These are phyloP conservation scores for Ambrosiella beaveri DNA, from an alignment of 2,329 filamentous ascomycete genomes.

Conservation along the genomic window DNA sequence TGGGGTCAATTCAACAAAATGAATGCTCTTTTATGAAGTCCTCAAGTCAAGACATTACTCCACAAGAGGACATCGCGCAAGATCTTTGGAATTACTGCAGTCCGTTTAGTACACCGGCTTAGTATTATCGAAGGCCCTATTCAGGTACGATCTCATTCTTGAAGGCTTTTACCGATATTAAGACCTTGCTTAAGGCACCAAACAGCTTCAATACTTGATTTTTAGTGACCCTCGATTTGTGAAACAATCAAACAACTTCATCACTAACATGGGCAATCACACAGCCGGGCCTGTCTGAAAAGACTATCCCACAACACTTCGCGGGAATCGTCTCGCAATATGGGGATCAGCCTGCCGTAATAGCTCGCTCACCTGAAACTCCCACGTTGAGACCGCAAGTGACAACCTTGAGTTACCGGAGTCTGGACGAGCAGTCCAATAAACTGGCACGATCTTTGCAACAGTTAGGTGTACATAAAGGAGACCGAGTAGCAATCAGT, in stretches of 20 bases:
- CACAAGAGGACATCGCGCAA: too few relatives aligned
- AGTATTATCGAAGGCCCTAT: background rate
- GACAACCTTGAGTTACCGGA: slow-evolving; percentile 52
- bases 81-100: too few relatives aligned
- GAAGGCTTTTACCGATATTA: background rate
- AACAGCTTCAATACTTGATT: background rate
- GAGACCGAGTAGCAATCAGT: slow-evolving; percentile 70
- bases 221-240: background rate
- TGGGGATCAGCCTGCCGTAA: slow-evolving; percentile 46
- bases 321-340: slow-evolving; percentile 42
- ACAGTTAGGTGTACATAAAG: slow-evolving; percentile 57
- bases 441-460: slow-evolving; percentile 53
- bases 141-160: background rate
- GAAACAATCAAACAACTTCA: background rate
- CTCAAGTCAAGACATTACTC: too few relatives aligned
- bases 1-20: too few relatives aligned
- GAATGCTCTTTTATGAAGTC: too few relatives aligned
- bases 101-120: background rate
- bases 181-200: background rate
- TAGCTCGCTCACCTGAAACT: slow-evolving; percentile 27
- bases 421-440: slow-evolving; percentile 61
- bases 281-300: slow-evolving; percentile 18
- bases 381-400: slow-evolving; percentile 29
- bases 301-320: slow-evolving; percentile 60
- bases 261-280: slow-evolving; percentile 38